Percentiles rank a stretch among this genome's conserved stretches.
Evolutionary conservation across 306 rosid species (phyloP).

Genomic region (Leucaena leucocephala): DNA sequence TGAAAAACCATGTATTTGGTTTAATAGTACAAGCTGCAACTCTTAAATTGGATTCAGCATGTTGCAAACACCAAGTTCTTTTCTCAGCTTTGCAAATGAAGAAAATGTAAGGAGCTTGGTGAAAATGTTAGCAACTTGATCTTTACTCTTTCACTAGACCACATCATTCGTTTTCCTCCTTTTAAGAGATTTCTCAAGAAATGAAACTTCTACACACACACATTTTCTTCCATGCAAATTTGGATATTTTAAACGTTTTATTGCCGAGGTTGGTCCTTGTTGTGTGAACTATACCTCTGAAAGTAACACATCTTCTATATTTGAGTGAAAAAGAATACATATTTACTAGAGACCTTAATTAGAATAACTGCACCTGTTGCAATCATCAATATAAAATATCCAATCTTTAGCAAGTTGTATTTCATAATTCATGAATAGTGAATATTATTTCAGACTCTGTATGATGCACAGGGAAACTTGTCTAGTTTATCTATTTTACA

Average conservation of each 20-base stretch:
- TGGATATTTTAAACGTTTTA: background rate
- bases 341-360: conserved; percentile 21
- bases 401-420: background rate
- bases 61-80: background rate
- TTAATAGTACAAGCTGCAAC: background rate
- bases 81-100: background rate
- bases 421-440: background rate
- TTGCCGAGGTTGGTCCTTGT: background rate
- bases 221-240: background rate
- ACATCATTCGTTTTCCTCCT: background rate
- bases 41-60: background rate
- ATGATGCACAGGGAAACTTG: background rate
- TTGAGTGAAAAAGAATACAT: conserved; percentile 5
- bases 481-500: background rate
- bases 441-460: background rate
- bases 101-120: background rate
- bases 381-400: background rate
- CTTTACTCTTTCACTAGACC: background rate
- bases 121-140: background rate
- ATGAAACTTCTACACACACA: background rate
- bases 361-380: conserved; percentile 16
- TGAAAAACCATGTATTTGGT: background rate
- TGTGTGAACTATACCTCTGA: background rate
- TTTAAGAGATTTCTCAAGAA: background rate
- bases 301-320: conserved; percentile 8